Evolutionary conservation across 345 rosid genomes (phyloP).

Genomic region (Balakata baccata): DNA sequence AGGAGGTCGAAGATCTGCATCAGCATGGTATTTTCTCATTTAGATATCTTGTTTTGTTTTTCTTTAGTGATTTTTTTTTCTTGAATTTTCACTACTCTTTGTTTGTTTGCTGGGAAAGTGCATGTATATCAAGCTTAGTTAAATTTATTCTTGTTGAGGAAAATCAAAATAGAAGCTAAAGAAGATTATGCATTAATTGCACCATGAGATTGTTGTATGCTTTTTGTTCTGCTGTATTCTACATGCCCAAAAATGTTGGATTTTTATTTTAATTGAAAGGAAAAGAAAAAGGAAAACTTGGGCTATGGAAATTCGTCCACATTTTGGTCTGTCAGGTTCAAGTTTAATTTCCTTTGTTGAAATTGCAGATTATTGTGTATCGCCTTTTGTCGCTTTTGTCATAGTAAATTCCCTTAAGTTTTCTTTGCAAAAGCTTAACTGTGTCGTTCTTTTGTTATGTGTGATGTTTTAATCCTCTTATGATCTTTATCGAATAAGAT

Average conservation of each 20-base stretch:
- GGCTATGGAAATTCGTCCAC: background rate
- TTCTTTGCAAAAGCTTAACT: background rate
- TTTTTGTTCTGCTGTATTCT: background rate
- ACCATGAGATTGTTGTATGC: background rate
- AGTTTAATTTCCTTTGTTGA: background rate
- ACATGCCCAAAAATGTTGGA: background rate
- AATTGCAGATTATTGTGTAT: background rate
- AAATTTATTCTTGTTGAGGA: background rate
- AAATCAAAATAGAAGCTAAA: too few relatives aligned
- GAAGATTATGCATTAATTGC: too few relatives aligned
- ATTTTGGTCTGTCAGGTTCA: background rate
- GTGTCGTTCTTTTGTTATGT: background rate
- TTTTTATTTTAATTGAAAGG: background rate
- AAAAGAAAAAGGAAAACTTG: background rate
- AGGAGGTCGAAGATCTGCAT: slow-evolving; percentile 67
- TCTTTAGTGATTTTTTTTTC: background rate
- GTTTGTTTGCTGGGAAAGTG: slow-evolving; percentile 1
- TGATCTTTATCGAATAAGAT: background rate
- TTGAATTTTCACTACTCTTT: background rate
- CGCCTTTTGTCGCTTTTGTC: background rate
- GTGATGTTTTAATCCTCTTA: background rate
- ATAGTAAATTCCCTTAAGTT: background rate
- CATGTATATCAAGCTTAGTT: background rate
- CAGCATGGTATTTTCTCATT: slow-evolving; percentile 40
- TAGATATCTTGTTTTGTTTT: too few relatives aligned